Evolutionary conservation across 1,284 basidiomycete species (phyloP).

Genomic region (Rhodotorula sp.): DNA sequence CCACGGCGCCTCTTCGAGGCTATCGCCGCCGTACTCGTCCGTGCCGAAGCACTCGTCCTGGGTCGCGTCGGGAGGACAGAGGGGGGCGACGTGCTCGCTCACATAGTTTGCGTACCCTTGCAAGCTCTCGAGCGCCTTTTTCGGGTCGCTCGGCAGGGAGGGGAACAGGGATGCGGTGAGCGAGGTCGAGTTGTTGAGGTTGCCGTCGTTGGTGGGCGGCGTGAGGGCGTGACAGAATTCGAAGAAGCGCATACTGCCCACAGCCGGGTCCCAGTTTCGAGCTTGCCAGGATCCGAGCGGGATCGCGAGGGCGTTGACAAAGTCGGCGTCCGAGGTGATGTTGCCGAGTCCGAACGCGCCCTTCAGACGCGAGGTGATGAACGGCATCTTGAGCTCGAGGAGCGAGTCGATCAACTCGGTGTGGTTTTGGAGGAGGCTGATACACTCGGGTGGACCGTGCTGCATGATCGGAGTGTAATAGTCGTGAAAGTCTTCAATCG

Average conservation of each 20-base stretch:
- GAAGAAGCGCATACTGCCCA: constrained; percentile 37
- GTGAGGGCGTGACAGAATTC: constrained; percentile 36
- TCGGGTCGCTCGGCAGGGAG: constrained; percentile 24
- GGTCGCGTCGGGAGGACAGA: constrained; percentile 30
- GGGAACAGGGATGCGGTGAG: constrained; percentile 8
- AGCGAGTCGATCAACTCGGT: constrained; percentile 39
- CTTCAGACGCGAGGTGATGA: constrained; percentile 38
- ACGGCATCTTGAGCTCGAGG: constrained; percentile 28
- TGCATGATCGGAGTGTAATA: constrained; percentile 43
- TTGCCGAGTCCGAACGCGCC: constrained; percentile 39
- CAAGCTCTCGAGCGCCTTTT: constrained; percentile 19
- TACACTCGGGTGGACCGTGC: constrained; percentile 36
- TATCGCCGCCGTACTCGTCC: constrained; percentile 62
- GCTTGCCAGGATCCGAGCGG: constrained; percentile 44
- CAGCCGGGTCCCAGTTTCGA: constrained; percentile 42
- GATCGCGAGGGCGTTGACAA: constrained; percentile 41
- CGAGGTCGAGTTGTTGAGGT: neutral
- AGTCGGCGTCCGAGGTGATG: constrained; percentile 40
- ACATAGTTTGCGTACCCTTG: constrained; percentile 30
- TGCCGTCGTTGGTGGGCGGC: neutral
- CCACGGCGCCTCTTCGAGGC: constrained; percentile 66
- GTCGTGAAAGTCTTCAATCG: constrained; percentile 42
- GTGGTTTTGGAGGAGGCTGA: constrained; percentile 34
- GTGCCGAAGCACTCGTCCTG: constrained; percentile 72
- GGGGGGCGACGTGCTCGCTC: constrained; percentile 30